Evolutionary conservation across 352 stramenopile species (phyloP).

Genomic region (Globisporangium acanthophoron): DNA sequence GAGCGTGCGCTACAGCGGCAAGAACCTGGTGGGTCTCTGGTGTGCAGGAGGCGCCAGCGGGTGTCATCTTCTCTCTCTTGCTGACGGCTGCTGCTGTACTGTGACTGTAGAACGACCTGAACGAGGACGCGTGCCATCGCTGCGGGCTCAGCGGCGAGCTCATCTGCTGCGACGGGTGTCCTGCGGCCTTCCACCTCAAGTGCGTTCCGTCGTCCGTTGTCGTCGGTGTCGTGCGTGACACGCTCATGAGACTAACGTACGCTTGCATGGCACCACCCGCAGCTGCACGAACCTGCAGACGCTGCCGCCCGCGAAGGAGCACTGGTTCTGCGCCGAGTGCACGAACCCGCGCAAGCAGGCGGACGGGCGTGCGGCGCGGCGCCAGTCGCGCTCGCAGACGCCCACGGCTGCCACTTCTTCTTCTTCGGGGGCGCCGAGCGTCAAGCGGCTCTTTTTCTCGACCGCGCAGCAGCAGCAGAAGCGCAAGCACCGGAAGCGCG

Average conservation of each 20-base stretch:
- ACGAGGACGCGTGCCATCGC: conserved; percentile 75
- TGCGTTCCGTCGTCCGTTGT: background rate
- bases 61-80: background rate
- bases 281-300: conserved; percentile 66
- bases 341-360: conserved; percentile 33
- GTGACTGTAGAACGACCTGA: conserved; percentile 54
- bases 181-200: conserved; percentile 55
- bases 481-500: conserved; percentile 49
- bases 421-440: conserved; percentile 26
- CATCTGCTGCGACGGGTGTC: conserved; percentile 80
- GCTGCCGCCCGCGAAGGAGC: conserved; percentile 39
- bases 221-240: background rate
- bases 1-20: conserved; percentile 50
- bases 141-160: conserved; percentile 66
- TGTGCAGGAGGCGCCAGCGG: background rate
- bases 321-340: conserved; percentile 70
- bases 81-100: conserved; percentile 4
- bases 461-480: conserved; percentile 26
- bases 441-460: conserved; percentile 59
- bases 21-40: conserved; percentile 39
- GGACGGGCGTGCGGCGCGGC: conserved; percentile 18
- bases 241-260: background rate
- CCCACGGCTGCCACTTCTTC: conserved; percentile 5
- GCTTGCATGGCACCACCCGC: background rate
- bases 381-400: conserved; percentile 37